These are phyloP conservation scores for Apium graveolens DNA, from an alignment of 129 eudicot genomes.

Conservation along the genomic window DNA sequence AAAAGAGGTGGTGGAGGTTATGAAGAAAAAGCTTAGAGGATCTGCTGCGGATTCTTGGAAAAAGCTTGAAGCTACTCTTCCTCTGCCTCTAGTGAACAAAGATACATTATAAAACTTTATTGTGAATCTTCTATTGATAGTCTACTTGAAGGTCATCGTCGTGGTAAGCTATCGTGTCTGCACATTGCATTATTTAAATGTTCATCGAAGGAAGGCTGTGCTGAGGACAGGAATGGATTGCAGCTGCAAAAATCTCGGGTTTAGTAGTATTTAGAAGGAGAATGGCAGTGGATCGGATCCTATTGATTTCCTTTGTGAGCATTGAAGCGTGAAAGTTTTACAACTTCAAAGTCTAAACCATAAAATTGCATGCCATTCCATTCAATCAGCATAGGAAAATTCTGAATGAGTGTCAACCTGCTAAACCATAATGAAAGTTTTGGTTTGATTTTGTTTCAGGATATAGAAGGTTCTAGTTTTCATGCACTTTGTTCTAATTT, in stretches of 20 bases:
- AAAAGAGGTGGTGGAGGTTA: conserved; percentile 27
- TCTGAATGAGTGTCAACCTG: not conserved
- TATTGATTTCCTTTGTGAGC: not conserved
- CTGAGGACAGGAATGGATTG: not conserved
- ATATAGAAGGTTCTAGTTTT: not conserved
- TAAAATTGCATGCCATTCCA: not conserved
- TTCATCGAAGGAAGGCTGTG: not conserved
- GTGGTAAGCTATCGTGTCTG: not conserved
- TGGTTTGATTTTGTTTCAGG: too few relatives aligned
- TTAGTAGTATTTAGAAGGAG: not conserved
- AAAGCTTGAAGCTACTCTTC: conserved; percentile 40
- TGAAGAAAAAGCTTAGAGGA: conserved; percentile 38
- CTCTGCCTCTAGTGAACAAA: conserved; percentile 17
- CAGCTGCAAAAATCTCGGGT: not conserved
- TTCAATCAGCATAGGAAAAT: not conserved
- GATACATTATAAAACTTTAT: not conserved
- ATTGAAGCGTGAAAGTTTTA: not conserved
- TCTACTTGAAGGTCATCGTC: not conserved
- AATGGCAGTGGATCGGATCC: not conserved
- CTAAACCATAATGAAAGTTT: too few relatives aligned
- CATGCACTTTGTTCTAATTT: not conserved
- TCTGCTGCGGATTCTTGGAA: conserved; percentile 45
- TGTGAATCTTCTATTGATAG: not conserved
- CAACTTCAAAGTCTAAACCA: not conserved
- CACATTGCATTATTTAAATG: not conserved